Evolutionary conservation across 164 flowering plant species (phyloP).

Genomic region (Stephania japonica): DNA sequence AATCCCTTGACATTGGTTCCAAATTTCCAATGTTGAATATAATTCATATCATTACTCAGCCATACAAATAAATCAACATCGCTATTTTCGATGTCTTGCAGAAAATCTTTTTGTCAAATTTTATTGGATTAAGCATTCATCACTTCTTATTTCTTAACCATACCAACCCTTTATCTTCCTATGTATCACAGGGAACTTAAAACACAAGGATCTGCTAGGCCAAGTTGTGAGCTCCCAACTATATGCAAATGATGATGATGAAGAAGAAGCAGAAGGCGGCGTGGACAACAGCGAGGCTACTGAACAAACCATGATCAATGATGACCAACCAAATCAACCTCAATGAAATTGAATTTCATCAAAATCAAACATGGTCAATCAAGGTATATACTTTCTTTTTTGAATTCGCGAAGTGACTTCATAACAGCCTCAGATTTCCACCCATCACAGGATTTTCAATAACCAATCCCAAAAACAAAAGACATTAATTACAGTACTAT

Average conservation of each 20-base stretch:
- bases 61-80: too few relatives aligned
- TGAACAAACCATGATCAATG: conserved; percentile 22
- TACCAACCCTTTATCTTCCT: not conserved
- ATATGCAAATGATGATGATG: conserved; percentile 37
- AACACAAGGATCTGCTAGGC: conserved; percentile 75
- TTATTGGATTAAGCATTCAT: not conserved
- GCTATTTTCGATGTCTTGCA: not conserved
- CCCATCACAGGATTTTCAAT: too few relatives aligned
- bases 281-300: conserved; percentile 5
- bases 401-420: too few relatives aligned
- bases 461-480: too few relatives aligned
- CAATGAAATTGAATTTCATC: not conserved
- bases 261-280: conserved; percentile 11
- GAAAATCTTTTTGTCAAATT: not conserved
- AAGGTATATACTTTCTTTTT: too few relatives aligned
- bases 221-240: conserved; percentile 81
- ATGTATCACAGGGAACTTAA: conserved; percentile 53
- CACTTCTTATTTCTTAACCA: not conserved
- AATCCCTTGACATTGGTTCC: too few relatives aligned
- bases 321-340: conserved; percentile 19
- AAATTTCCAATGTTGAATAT: too few relatives aligned
- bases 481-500: not conserved
- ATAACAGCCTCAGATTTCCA: too few relatives aligned
- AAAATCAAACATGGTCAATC: too few relatives aligned
- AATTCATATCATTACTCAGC: not conserved